Conservation (phyloP, 1,139 yeast genomes). For the Geotrichum klebahnii region DNA sequence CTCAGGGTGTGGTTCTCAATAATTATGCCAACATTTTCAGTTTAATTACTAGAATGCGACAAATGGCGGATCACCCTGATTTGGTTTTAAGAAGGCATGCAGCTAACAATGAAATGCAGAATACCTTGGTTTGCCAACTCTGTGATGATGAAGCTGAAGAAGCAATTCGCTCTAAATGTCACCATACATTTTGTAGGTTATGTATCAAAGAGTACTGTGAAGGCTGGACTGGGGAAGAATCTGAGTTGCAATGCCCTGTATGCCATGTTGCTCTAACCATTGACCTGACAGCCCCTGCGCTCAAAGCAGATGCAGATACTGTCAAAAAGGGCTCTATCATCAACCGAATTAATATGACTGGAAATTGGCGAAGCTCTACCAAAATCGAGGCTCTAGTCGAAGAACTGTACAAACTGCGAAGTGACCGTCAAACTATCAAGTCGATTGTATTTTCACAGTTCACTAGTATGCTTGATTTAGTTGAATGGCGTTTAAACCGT, state of each 20-base stretch:
- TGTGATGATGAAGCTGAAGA: conserved; percentile 99
- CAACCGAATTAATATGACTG: conserved; percentile 77
- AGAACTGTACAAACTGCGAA: conserved; percentile 78
- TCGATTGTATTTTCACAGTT: conserved; percentile 95
- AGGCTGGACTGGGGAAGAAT: conserved; percentile 63
- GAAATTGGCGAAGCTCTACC: conserved; percentile 90
- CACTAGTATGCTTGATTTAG: conserved; percentile 91
- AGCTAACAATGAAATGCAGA: conserved; percentile 41
- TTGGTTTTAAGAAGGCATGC: conserved; percentile 68
- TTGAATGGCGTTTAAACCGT: conserved; percentile 88
- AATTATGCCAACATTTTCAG: conserved; percentile 97
- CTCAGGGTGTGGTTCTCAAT: conserved; percentile 90
- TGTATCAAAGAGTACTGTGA: conserved; percentile 88
- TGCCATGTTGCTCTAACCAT: conserved; percentile 91
- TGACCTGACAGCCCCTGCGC: conserved; percentile 80
- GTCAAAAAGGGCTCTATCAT: conserved; percentile 80
- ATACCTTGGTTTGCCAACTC: conserved; percentile 77
- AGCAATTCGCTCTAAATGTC: conserved; percentile 90
- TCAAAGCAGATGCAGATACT: conserved; percentile 62
- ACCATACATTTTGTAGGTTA: conserved; percentile 86
- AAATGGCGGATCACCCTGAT: conserved; percentile 97
- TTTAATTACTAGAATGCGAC: conserved; percentile 93
- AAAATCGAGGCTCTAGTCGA: conserved; percentile 95
- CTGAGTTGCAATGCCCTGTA: conserved; percentile 80
- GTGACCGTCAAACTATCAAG: conserved; percentile 83